These are phyloP conservation scores for Pisolithus marmoratus DNA, from an alignment of 768 basidiomycete genomes.

Conservation along the genomic window DNA sequence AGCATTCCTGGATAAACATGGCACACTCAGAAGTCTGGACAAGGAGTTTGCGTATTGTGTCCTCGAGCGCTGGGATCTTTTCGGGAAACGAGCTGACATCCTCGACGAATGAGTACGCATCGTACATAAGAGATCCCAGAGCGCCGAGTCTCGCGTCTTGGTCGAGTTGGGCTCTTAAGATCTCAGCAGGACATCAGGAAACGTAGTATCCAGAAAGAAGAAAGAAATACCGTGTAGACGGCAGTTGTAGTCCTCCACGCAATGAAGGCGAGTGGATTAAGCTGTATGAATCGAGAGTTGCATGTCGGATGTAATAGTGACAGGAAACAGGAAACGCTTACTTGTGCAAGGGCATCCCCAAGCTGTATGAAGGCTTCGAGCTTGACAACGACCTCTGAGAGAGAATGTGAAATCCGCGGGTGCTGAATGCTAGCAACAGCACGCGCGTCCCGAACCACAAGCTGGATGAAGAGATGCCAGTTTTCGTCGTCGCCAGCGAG, in stretches of 20 bases:
- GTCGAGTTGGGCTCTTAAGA: slow-evolving; percentile 23
- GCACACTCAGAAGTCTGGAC: slow-evolving; percentile 32
- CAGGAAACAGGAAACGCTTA: neutral
- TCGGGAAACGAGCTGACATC: slow-evolving; percentile 21
- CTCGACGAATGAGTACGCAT: slow-evolving; percentile 28
- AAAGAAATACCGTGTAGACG: slow-evolving; percentile 20
- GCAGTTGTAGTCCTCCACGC: slow-evolving; percentile 24
- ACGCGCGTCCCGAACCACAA: slow-evolving; percentile 8
- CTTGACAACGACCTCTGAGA: slow-evolving; percentile 17
- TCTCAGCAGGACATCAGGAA: slow-evolving; percentile 15
- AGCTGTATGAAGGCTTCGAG: slow-evolving; percentile 21
- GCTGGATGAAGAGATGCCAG: slow-evolving; percentile 19
- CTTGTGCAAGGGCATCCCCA: slow-evolving; percentile 19
- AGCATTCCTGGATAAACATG: slow-evolving; percentile 32
- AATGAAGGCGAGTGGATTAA: slow-evolving; percentile 21
- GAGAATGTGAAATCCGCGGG: slow-evolving; percentile 8
- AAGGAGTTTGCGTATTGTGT: slow-evolving; percentile 19
- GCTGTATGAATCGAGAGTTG: slow-evolving; percentile 4
- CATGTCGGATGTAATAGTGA: neutral
- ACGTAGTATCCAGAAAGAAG: neutral
- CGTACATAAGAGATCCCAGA: slow-evolving; percentile 26
- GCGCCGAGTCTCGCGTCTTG: slow-evolving; percentile 19
- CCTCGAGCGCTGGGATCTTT: slow-evolving; percentile 23
- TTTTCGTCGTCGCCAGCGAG: neutral
- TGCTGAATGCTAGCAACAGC: neutral